Base-by-base conservation (phyloP, 2,329 filamentous ascomycete species). In the Cladosporium austrohemisphaericum region DNA sequence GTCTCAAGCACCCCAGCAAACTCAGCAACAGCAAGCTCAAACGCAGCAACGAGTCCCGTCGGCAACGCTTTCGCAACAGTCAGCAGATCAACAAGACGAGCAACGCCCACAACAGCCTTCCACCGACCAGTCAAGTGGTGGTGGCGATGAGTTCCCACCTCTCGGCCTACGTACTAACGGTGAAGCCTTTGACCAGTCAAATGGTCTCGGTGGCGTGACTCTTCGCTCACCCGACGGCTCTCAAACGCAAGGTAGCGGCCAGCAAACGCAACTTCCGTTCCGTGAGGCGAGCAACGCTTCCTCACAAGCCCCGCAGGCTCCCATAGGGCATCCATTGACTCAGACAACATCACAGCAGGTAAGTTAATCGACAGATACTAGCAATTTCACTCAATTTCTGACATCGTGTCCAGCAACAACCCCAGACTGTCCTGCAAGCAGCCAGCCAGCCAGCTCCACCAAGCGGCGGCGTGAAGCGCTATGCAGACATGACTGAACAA, bases 61-160 rank as follows among this genome's bases (percentile, higher is more conserved):
- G 71, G 56, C 73, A 71, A 57, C 74, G 10, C 61, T 62, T 8
- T 65, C 62, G 16, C 61, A 62, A 14, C 57, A 70, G 72, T 51
- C 78, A 76, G 59, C 77, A 53, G 80, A 78, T 57, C 72, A 78
- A 29, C 80, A 77, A 57, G 79, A 79, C 31, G 76, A 74, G 26
- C 76, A 79, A 60, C 55, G 55, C 71, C 70, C 40, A 72, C 77
- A 58, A 31, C 60, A 58, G 46, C 47, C 53, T 16, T 51, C 57
- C 2, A 41, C 33, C n/a, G 57, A 63, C 18, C 56, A 54, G 18
- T 43, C 50, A 14, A 48, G 40, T 31, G 50, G 35, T 25, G 74
- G 75, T 55, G 78, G 79, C 40, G 78, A 82, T 13, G 79, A 82
- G 47, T 83, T 82, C 51, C 78, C 79, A 51, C 78, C 80, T n/a